Percentiles rank a stretch among this genome's conserved stretches.
phyloP scores from a whole-genome alignment of 257 asterid genomes.

The Euphrasia confusa region DNA sequence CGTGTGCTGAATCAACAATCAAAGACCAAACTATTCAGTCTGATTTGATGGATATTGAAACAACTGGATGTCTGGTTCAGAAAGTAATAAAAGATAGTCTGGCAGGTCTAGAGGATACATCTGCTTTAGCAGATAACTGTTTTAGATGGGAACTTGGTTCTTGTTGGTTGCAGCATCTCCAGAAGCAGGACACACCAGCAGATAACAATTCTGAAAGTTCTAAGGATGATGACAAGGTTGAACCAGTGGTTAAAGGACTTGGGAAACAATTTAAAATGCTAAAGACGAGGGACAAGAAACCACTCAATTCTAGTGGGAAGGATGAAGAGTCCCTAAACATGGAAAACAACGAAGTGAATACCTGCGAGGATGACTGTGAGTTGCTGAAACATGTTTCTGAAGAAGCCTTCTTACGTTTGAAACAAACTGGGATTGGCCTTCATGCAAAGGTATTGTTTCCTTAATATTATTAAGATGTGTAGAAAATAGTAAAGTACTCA shows the following conservation, averaged over 20 bases:
- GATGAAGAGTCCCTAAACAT: conserved; percentile 42
- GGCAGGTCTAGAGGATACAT: conserved; percentile 38
- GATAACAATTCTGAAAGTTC: conserved; percentile 42
- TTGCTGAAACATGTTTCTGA: conserved; percentile 58
- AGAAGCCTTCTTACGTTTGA: conserved; percentile 69
- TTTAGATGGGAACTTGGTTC: conserved; percentile 99
- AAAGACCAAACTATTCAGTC: conserved; percentile 45
- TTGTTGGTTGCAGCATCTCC: conserved; percentile 98
- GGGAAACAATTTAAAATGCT: conserved; percentile 94
- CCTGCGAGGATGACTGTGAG: conserved; percentile 37
- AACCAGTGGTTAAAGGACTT: conserved; percentile 80
- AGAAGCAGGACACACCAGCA: conserved; percentile 64
- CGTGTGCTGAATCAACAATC: conserved; percentile 43
- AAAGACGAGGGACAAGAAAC: conserved; percentile 66
- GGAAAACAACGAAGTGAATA: conserved; percentile 43
- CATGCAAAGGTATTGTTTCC: conserved; percentile 63
- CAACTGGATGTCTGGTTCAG: conserved; percentile 49
- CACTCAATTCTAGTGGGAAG: conserved; percentile 28
- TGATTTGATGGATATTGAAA: conserved; percentile 35
- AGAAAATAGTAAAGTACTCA: conserved; percentile 11
- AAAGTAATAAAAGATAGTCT: conserved; percentile 64
- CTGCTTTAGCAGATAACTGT: conserved; percentile 37
- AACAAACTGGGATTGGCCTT: conserved; percentile 69
- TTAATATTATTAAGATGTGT: conserved; percentile 13
- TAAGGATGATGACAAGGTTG: conserved; percentile 53